Evolutionary conservation across 805 yeast species (phyloP).

Genomic region (Spathaspora hagerdaliae): DNA sequence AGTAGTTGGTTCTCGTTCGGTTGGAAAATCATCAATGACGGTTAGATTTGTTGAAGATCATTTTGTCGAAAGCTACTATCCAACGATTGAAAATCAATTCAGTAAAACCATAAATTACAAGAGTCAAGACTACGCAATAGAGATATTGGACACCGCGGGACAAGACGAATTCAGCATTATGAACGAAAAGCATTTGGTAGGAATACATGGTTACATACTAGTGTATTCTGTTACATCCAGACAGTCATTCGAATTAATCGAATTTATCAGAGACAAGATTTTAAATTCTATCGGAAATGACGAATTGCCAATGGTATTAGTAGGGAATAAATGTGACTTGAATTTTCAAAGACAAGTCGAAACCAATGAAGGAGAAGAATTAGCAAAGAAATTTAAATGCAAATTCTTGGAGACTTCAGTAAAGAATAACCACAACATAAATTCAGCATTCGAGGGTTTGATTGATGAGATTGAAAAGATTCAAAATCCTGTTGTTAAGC

Average conservation of each 20-base stretch:
- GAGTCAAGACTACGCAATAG: slow-evolving; percentile 74
- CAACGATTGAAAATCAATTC: slow-evolving; percentile 86
- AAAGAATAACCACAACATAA: slow-evolving; percentile 42
- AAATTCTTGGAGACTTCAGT: slow-evolving; percentile 48
- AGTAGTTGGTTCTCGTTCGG: slow-evolving; percentile 83
- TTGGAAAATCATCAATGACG: slow-evolving; percentile 82
- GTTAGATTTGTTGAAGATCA: slow-evolving; percentile 85
- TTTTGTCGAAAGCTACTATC: slow-evolving; percentile 84
- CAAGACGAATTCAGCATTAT: slow-evolving; percentile 85
- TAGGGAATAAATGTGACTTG: slow-evolving; percentile 75
- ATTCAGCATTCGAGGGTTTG: slow-evolving; percentile 57
- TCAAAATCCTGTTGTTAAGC: slow-evolving; percentile 48
- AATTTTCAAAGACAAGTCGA: slow-evolving; percentile 59
- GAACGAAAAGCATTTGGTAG: slow-evolving; percentile 73
- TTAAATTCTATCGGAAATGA: slow-evolving; percentile 59
- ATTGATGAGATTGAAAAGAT: slow-evolving; percentile 54
- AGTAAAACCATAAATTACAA: slow-evolving; percentile 64
- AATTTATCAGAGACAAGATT: slow-evolving; percentile 77
- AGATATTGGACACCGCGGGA: slow-evolving; percentile 89
- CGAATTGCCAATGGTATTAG: slow-evolving; percentile 44
- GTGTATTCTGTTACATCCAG: slow-evolving; percentile 80
- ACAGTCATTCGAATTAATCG: slow-evolving; percentile 72
- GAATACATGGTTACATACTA: slow-evolving; percentile 78
- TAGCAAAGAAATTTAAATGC: slow-evolving; percentile 43
- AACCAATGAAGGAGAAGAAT: slow-evolving; percentile 46